phyloP scores from a whole-genome alignment of 2,329 filamentous ascomycete genomes.

The Colletotrichum falcatum region DNA sequence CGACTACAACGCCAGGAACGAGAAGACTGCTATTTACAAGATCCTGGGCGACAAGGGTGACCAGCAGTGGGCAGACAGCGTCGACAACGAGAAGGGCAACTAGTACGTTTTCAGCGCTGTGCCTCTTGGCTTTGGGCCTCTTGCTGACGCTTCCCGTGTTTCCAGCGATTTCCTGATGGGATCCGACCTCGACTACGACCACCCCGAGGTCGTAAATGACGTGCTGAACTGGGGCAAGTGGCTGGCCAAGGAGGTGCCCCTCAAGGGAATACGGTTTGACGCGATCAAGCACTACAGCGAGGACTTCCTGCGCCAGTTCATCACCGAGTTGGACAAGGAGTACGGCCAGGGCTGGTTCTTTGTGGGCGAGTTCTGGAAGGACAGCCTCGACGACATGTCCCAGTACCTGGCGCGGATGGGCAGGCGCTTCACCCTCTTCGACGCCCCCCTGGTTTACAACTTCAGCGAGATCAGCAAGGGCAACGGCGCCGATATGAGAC shows the following conservation, averaged over 20 bases:
- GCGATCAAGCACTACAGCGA: slow-evolving; percentile 79
- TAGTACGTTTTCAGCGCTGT: slow-evolving; percentile 59
- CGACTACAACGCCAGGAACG: slow-evolving; percentile 71
- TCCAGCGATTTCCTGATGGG: slow-evolving; percentile 78
- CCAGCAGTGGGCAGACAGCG: slow-evolving; percentile 73
- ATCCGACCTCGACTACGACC: slow-evolving; percentile 74
- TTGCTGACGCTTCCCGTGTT: slow-evolving; percentile 65
- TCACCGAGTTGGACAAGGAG: slow-evolving; percentile 64
- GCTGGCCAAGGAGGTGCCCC: slow-evolving; percentile 70
- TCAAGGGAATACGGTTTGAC: slow-evolving; percentile 77
- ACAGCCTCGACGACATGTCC: slow-evolving; percentile 51
- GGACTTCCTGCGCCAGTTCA: slow-evolving; percentile 74
- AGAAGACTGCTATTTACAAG: slow-evolving; percentile 76
- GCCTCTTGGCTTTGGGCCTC: slow-evolving; percentile 70
- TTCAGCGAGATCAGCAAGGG: slow-evolving; percentile 71
- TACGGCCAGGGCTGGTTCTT: slow-evolving; percentile 54
- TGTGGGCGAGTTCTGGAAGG: slow-evolving; percentile 56
- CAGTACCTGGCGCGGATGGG: slow-evolving; percentile 58
- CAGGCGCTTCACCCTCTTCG: slow-evolving; percentile 71
- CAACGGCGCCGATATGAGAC: slow-evolving; percentile 69
- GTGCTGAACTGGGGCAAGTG: slow-evolving; percentile 76
- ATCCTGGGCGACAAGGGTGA: slow-evolving; percentile 66
- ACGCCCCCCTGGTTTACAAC: slow-evolving; percentile 76
- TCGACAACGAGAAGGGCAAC: slow-evolving; percentile 72
- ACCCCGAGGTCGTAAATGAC: slow-evolving; percentile 73